Evolutionary conservation across 306 rosid genomes (phyloP), one percentile per base, ranked within the genome.

Genomic region (Pterocarpus santalinus): DNA sequence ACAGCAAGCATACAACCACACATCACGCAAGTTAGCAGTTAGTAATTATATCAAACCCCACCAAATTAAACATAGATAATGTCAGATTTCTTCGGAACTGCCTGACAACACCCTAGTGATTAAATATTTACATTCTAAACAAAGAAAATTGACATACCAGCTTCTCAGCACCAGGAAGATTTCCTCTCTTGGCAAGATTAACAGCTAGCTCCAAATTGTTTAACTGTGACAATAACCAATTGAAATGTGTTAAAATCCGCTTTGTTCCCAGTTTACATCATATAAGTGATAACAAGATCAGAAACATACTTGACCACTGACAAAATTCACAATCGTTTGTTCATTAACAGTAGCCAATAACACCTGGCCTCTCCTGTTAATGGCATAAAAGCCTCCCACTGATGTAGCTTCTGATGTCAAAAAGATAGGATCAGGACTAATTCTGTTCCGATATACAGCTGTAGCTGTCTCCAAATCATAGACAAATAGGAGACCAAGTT

Each of bases 191-290:
- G 75, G 99, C 99, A 30, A 96, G 98, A 86, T 88, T 96, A 79
- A 96, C 99, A 30, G 99, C 99, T 52, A 96, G 97, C 92, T 96
- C 99, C 89, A 93, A 86, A 90, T 96, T 96, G 88, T 92, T 96
- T 84, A 96, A 87, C 99, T 96, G 91, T 3, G 55, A 80, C 47
- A 43, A 55, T 57, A 79, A 52, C 52, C n/a, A 72, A 57, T 81
- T 15, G 30, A 72, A 46, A 38, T 39, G 84, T n/a, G 78, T 60
- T 57, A 84, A 56, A 63, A 52, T 34, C 28, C 17, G 47, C 43
- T 67, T 10, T 69, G 57, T 83, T 75, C 41, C 60, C 51, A 65
- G 39, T 33, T 36, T 28, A 73, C 67, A 80, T 14, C 77, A 82
- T 47, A n/a, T 30, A 75, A 74, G 39, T 30, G 65, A 64, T 43